A percentile compares a stretch with the other conserved stretches of the same genome.
These are phyloP conservation scores for Tubosaeta brunneosetosa DNA, from an alignment of 768 basidiomycete species.

Conservation along the genomic window DNA sequence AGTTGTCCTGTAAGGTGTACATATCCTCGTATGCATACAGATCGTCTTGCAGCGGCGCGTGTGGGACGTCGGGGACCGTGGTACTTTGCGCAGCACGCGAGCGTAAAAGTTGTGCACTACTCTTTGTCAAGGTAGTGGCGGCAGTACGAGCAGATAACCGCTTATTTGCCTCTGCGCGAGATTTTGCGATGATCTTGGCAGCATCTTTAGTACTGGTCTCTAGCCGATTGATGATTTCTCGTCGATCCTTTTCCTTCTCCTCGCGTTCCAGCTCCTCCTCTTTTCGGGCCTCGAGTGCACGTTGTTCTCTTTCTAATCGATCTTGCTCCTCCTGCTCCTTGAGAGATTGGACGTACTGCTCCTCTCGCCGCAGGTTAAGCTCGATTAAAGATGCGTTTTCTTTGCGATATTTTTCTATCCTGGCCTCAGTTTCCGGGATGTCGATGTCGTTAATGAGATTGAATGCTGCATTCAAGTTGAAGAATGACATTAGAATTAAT, in stretches of 20 bases:
- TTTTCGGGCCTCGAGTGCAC: conserved; percentile 59
- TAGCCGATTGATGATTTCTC: conserved; percentile 75
- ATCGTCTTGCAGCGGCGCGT: conserved; percentile 72
- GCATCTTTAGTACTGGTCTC: conserved; percentile 75
- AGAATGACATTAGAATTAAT: background rate
- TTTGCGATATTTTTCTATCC: conserved; percentile 70
- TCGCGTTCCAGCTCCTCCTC: conserved; percentile 75
- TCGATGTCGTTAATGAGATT: conserved; percentile 92
- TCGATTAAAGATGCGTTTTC: conserved; percentile 83
- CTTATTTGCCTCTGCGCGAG: conserved; percentile 59
- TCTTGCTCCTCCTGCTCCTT: conserved; percentile 81
- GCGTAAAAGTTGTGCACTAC: conserved; percentile 49
- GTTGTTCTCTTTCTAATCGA: conserved; percentile 61
- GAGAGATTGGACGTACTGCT: conserved; percentile 65
- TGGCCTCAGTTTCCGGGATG: conserved; percentile 72
- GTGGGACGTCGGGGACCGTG: conserved; percentile 73
- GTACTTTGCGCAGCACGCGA: conserved; percentile 61
- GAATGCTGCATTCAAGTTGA: conserved; percentile 55
- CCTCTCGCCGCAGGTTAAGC: conserved; percentile 78
- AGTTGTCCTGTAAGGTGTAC: conserved; percentile 51
- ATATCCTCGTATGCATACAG: conserved; percentile 73
- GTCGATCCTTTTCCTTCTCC: conserved; percentile 65
- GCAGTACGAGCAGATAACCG: conserved; percentile 54
- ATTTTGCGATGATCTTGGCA: conserved; percentile 62
- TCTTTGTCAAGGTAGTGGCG: conserved; percentile 36